Evolutionary conservation across 495 filamentous ascomycete species (phyloP).

Genomic region (Lichina pygmaea): DNA sequence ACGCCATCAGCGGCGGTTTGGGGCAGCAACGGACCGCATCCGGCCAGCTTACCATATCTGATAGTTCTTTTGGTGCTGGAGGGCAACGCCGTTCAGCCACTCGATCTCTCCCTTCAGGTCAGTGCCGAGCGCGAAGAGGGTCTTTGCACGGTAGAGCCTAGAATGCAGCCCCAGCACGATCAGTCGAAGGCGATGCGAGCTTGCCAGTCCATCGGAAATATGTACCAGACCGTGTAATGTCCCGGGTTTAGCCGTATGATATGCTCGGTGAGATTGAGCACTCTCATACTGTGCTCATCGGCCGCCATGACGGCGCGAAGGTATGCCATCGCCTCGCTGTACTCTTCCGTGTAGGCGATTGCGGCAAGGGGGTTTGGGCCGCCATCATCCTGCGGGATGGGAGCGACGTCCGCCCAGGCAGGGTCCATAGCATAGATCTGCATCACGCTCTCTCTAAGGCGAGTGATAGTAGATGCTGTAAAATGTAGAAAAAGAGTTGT

Average conservation of each 20-base stretch:
- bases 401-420: slow-evolving; percentile 58
- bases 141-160: slow-evolving; percentile 62
- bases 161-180: background rate
- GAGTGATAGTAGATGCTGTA: too few relatives aligned
- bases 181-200: background rate
- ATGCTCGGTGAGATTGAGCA: slow-evolving; percentile 58
- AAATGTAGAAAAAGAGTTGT: too few relatives aligned
- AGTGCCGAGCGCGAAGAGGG: slow-evolving; percentile 35
- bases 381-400: slow-evolving; percentile 66
- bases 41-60: slow-evolving; percentile 46
- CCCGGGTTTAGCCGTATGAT: slow-evolving; percentile 83
- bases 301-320: slow-evolving; percentile 77
- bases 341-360: slow-evolving; percentile 69
- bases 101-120: slow-evolving; percentile 44
- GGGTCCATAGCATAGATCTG: slow-evolving; percentile 34
- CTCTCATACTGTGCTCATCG: slow-evolving; percentile 59
- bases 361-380: slow-evolving; percentile 42
- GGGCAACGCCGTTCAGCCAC: slow-evolving; percentile 63
- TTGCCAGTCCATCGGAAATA: background rate
- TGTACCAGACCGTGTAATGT: slow-evolving; percentile 88
- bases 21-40: background rate
- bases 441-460: background rate
- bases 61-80: slow-evolving; percentile 83
- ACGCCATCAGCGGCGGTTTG: too few relatives aligned
- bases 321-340: slow-evolving; percentile 70